These are phyloP conservation scores for Tetrapisispora nanseiensis DNA, from an alignment of 805 yeast genomes.

Conservation along the genomic window DNA sequence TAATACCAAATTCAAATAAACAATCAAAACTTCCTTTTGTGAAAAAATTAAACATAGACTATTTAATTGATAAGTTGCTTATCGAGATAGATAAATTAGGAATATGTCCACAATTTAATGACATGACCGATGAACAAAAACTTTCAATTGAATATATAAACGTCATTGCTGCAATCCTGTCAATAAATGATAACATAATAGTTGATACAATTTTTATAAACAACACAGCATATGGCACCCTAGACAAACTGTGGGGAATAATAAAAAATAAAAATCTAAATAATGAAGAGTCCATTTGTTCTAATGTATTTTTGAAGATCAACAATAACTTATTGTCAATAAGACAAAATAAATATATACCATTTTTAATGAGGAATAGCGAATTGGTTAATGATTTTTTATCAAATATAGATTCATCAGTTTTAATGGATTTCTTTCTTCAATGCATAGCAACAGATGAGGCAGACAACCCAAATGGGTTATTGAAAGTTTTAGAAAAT, in stretches of 20 bases:
- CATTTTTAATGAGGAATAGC: not conserved
- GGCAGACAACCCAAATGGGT: conserved; percentile 76
- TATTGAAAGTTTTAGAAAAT: conserved; percentile 59
- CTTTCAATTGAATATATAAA: not conserved
- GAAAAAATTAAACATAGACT: conserved; percentile 18
- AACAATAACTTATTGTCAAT: conserved; percentile 79
- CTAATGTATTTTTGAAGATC: conserved; percentile 76
- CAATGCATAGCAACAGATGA: conserved; percentile 86
- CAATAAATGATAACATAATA: conserved; percentile 87
- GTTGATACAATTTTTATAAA: conserved; percentile 81
- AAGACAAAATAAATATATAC: conserved; percentile 34
- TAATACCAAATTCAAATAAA: conserved; percentile 2
- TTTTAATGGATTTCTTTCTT: conserved; percentile 79
- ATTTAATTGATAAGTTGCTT: conserved; percentile 18
- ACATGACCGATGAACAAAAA: not conserved
- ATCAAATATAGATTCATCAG: conserved; percentile 75
- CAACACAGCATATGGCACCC: conserved; percentile 31
- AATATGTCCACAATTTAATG: not conserved
- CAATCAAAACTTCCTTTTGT: conserved; percentile 3
- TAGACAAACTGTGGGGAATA: conserved; percentile 68
- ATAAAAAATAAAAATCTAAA: conserved; percentile 44
- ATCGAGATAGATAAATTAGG: conserved; percentile 9
- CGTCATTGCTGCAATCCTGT: conserved; percentile 59
- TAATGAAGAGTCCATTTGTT: conserved; percentile 59
- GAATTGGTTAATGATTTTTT: conserved; percentile 42